Conservation (phyloP, 371 early-diverging fungal genomes). For the Apophysomyces ossiformis region DNA sequence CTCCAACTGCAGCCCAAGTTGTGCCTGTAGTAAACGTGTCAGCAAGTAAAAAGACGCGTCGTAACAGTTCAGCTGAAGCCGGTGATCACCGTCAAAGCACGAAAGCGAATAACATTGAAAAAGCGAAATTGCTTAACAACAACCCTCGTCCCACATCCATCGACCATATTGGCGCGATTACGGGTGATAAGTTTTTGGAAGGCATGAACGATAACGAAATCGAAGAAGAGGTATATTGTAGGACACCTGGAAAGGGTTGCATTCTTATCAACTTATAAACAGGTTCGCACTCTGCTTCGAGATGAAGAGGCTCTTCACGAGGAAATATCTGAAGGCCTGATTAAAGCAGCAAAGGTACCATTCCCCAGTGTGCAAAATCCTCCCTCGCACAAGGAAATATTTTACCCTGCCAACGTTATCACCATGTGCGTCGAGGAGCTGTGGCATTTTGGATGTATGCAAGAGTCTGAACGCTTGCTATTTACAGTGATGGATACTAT, state of each 20-base stretch:
- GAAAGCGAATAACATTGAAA: constrained; percentile 42
- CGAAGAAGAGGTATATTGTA: constrained; percentile 49
- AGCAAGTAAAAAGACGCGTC: constrained; percentile 33
- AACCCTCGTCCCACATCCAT: constrained; percentile 53
- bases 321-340: constrained; percentile 87
- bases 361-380: constrained; percentile 83
- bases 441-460: constrained; percentile 80
- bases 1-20: too few relatives aligned
- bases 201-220: constrained; percentile 41
- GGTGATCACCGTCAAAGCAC: constrained; percentile 38
- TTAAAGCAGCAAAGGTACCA: constrained; percentile 87
- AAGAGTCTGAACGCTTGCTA: constrained; percentile 81
- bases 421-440: constrained; percentile 82
- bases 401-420: constrained; percentile 94
- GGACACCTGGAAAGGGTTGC: neutral
- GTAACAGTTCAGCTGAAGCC: constrained; percentile 52
- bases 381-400: constrained; percentile 82
- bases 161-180: constrained; percentile 34
- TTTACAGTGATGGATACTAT: constrained; percentile 86
- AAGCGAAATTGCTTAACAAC: constrained; percentile 32
- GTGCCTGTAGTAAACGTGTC: neutral
- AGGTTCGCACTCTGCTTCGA: constrained; percentile 59
- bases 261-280: neutral
- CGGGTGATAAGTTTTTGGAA: constrained; percentile 29
- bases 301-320: constrained; percentile 82